A percentile compares a stretch with the other conserved stretches of the same genome.
Conservation (phyloP, 306 rosid genomes). For the Trifolium repens region DNA sequence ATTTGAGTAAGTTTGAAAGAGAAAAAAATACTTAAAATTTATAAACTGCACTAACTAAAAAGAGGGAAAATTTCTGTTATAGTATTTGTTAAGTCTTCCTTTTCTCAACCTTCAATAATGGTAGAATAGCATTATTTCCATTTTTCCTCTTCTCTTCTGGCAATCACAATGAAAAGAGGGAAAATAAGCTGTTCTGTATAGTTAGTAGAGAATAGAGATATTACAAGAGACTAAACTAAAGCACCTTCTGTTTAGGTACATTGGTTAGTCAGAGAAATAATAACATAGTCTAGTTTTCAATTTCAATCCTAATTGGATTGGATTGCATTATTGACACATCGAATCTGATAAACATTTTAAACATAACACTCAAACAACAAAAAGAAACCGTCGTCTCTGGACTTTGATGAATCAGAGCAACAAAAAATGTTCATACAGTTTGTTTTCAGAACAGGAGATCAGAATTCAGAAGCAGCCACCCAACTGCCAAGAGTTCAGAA, state of each 20-base stretch:
- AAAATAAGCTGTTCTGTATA: neutral
- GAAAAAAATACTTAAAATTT: too few species aligned
- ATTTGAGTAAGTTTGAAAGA: too few species aligned
- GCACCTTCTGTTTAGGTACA: neutral
- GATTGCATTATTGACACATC: conserved; percentile 32
- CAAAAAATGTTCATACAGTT: conserved; percentile 15
- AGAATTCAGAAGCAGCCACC: conserved; percentile 80
- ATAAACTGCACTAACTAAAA: too few species aligned
- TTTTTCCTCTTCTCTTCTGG: too few species aligned
- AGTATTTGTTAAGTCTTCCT: too few species aligned
- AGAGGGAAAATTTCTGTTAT: too few species aligned
- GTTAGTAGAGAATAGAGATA: neutral
- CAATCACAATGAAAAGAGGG: too few species aligned
- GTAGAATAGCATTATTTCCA: too few species aligned
- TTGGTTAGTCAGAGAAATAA: conserved; percentile 7
- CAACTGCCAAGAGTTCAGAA: conserved; percentile 62
- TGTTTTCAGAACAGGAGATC: conserved; percentile 44
- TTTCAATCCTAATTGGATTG: conserved; percentile 25
- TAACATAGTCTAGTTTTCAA: conserved; percentile 17
- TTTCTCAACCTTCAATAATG: too few species aligned
- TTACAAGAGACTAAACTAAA: neutral
- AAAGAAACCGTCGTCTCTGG: conserved; percentile 7
- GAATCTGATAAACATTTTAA: conserved; percentile 28
- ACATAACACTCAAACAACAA: conserved; percentile 20
- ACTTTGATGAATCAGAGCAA: conserved; percentile 37